A percentile compares a stretch with the other conserved stretches of the same genome.
These are phyloP conservation scores for Trichoderma sp. DNA, from an alignment of 2,329 filamentous ascomycete genomes.

Conservation along the genomic window DNA sequence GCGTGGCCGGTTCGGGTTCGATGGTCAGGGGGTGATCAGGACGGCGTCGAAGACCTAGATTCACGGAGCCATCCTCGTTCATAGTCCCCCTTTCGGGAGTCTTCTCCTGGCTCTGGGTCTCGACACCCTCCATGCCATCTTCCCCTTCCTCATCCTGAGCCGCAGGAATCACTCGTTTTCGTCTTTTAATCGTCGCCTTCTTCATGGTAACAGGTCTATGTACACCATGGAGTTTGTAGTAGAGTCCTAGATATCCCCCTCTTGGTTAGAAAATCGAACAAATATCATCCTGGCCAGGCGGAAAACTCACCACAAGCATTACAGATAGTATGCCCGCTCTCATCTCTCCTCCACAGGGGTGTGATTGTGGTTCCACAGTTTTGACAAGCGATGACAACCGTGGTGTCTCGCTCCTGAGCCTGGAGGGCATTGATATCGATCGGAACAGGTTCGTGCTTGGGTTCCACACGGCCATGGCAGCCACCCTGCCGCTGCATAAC, in stretches of 20 bases:
- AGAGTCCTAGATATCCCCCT: constrained; percentile 67
- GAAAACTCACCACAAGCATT: constrained; percentile 88
- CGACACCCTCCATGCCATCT: constrained; percentile 52
- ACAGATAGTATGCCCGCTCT: constrained; percentile 94
- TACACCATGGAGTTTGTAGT: constrained; percentile 93
- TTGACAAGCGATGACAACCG: constrained; percentile 81
- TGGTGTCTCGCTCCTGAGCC: constrained; percentile 38
- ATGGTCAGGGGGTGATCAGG: constrained; percentile 50
- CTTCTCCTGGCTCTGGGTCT: constrained; percentile 43
- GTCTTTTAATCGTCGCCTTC: constrained; percentile 92
- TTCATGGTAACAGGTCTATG: constrained; percentile 98
- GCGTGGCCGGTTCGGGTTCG: constrained; percentile 50
- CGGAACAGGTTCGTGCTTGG: constrained; percentile 37
- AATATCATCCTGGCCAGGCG: not conserved
- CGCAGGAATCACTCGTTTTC: constrained; percentile 91
- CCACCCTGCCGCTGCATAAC: constrained; percentile 53
- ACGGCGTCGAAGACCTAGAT: constrained; percentile 59
- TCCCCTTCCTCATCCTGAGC: constrained; percentile 55
- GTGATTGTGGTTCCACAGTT: constrained; percentile 98
- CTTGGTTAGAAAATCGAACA: not conserved
- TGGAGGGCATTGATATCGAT: constrained; percentile 43
- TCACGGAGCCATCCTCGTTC: constrained; percentile 67
- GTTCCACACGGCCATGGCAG: constrained; percentile 37
- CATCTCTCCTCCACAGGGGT: constrained; percentile 91
- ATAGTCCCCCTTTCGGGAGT: constrained; percentile 56